Conservation (phyloP, 768 basidiomycete genomes). For the Lactifluus echinatus region DNA sequence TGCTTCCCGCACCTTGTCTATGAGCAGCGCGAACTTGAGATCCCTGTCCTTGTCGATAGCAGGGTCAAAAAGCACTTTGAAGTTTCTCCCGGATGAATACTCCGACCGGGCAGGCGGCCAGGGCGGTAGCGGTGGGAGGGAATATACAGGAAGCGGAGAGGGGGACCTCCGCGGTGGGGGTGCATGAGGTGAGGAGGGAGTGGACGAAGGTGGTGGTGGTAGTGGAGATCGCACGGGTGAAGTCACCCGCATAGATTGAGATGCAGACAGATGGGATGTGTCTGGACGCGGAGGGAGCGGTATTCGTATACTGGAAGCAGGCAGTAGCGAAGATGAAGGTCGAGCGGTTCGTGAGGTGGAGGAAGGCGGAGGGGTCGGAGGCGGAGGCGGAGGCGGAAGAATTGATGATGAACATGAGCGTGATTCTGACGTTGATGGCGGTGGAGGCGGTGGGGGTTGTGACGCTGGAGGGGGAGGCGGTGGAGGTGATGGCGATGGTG, state of each 20-base stretch:
- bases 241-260: conserved; percentile 20
- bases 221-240: conserved; percentile 19
- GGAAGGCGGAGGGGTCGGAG: conserved; percentile 24
- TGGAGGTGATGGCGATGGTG: conserved; percentile 17
- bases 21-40: conserved; percentile 31
- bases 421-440: conserved; percentile 16
- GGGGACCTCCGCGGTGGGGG: conserved; percentile 13
- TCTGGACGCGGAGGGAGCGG: conserved; percentile 22
- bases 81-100: conserved; percentile 41
- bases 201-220: conserved; percentile 27
- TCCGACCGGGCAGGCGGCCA: conserved; percentile 50
- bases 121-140: conserved; percentile 36
- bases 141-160: conserved; percentile 25
- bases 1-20: conserved; percentile 34
- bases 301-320: conserved; percentile 11
- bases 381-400: conserved; percentile 17
- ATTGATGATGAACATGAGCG: conserved; percentile 21
- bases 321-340: conserved; percentile 17
- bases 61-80: conserved; percentile 60
- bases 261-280: conserved; percentile 21
- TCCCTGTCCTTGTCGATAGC: conserved; percentile 39
- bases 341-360: conserved; percentile 23
- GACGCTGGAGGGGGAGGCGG: conserved; percentile 21
- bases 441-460: conserved; percentile 23
- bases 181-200: conserved; percentile 17